Evolutionary conservation across 371 early-diverging fungal genomes (phyloP).

Genomic region (Umbelopsis sp.): DNA sequence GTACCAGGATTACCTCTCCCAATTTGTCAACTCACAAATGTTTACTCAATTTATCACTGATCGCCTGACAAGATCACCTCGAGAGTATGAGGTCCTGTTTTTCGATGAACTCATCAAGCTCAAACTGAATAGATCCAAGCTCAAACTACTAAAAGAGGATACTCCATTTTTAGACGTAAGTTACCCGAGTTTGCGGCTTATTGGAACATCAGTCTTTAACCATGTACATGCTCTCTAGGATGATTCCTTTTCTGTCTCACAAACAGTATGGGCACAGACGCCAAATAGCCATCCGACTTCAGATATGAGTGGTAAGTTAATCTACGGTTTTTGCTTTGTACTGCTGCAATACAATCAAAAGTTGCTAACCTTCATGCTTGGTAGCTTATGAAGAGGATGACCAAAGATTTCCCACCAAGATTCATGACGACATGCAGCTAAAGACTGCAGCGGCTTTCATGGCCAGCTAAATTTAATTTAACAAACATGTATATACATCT

Average conservation of each 20-base stretch:
- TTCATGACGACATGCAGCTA: neutral
- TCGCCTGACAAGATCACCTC: constrained; percentile 62
- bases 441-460: neutral
- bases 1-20: constrained; percentile 58
- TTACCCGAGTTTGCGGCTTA: constrained; percentile 20
- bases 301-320: constrained; percentile 18
- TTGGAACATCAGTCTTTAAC: neutral
- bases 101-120: constrained; percentile 84
- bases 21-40: constrained; percentile 74
- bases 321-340: neutral
- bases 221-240: constrained; percentile 25
- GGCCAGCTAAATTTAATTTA: neutral
- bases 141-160: constrained; percentile 76
- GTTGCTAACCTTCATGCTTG: neutral
- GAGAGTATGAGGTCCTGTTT: constrained; percentile 76
- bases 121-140: constrained; percentile 77
- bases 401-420: neutral
- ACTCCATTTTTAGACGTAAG: constrained; percentile 77
- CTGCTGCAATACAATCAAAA: neutral
- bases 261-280: constrained; percentile 50
- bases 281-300: constrained; percentile 28
- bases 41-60: constrained; percentile 84
- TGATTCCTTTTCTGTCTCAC: constrained; percentile 46
- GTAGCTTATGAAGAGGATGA: neutral
- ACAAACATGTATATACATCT: neutral